Base-by-base conservation (phyloP, 2,329 filamentous ascomycete species). In the Calonectria multiphialidica region DNA sequence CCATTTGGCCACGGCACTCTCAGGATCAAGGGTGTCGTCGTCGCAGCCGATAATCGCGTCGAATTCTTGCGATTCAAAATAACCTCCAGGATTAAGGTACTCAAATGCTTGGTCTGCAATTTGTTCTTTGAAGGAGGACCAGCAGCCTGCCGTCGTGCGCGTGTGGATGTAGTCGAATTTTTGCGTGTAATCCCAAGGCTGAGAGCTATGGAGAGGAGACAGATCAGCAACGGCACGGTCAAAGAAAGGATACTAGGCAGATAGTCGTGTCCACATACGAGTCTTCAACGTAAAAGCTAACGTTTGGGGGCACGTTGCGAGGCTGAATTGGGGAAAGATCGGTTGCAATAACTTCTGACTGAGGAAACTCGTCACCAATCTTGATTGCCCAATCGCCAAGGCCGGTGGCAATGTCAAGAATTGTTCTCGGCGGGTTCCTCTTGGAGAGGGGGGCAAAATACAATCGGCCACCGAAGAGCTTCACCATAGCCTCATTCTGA, bases 251-350 rank as follows among this genome's bases (percentile, higher is more conserved):
- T 10, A 23, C 10, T n/a, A 23, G n/a, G 7, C 5, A 40, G 21
- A 2, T 13, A 23, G 18, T 10, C 16, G 13, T 23, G 37, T 45
- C 40, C n/a, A 80, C 83, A 76, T 79, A 83, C 82, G 83, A 84
- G 77, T 95, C 93, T 79, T 95, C 93, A 55, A 96, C 88, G 72
- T 91, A 91, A 75, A 96, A 96, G 73, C 91, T 90, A 16, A 95
- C 92, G 74, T 96, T 96, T 21, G 90, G 88, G 0, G 94, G 93
- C 1, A 95, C 92, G 59, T 89, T 86, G 5, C 84, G 84, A 2
- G 92, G 91, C 78, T 94, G 92, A 30, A 93, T 91, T 2, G 92
- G 91, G 1, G 91, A 93, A 7, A 94, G 85, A 77, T 94, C 92
- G 10, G 90, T 93, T 37, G 91, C 92, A 61, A 88, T 87, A 35